A percentile compares a stretch with the other conserved stretches of the same genome.
These are phyloP conservation scores for Daldinia bambusicola DNA, from an alignment of 495 filamentous ascomycete species.

Conservation along the genomic window DNA sequence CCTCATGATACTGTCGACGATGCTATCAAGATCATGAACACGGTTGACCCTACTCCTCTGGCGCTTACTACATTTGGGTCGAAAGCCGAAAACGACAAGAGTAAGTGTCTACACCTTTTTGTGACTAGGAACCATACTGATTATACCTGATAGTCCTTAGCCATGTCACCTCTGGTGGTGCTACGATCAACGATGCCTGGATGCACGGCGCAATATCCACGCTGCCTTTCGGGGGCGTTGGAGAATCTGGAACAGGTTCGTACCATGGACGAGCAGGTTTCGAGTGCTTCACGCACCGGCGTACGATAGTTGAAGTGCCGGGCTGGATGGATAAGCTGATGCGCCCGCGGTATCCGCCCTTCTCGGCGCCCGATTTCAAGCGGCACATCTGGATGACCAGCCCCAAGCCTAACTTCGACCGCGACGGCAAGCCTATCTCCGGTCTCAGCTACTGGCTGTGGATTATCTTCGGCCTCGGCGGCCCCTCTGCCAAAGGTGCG, in stretches of 20 bases:
- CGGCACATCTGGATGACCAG: constrained; percentile 66
- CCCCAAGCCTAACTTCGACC: constrained; percentile 82
- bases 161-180: constrained; percentile 78
- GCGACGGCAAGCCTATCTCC: constrained; percentile 70
- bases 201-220: constrained; percentile 81
- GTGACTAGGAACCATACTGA: constrained; percentile 4
- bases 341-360: constrained; percentile 83
- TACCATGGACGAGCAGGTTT: constrained; percentile 88
- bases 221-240: constrained; percentile 90
- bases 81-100: constrained; percentile 74
- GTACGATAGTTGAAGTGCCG: constrained; percentile 79
- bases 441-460: constrained; percentile 59
- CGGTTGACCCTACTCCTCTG: constrained; percentile 81
- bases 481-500: constrained; percentile 58
- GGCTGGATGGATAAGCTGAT: constrained; percentile 82
- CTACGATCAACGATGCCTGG: constrained; percentile 81
- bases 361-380: constrained; percentile 61
- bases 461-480: constrained; percentile 59
- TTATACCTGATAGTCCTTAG: constrained; percentile 60
- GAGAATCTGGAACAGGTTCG: constrained; percentile 81
- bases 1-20: constrained; percentile 80
- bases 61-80: constrained; percentile 85
- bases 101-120: constrained; percentile 50
- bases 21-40: constrained; percentile 79
- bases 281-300: constrained; percentile 84